These are phyloP conservation scores for Trametes cinnabarina DNA, from an alignment of 768 basidiomycete species.

Conservation along the genomic window DNA sequence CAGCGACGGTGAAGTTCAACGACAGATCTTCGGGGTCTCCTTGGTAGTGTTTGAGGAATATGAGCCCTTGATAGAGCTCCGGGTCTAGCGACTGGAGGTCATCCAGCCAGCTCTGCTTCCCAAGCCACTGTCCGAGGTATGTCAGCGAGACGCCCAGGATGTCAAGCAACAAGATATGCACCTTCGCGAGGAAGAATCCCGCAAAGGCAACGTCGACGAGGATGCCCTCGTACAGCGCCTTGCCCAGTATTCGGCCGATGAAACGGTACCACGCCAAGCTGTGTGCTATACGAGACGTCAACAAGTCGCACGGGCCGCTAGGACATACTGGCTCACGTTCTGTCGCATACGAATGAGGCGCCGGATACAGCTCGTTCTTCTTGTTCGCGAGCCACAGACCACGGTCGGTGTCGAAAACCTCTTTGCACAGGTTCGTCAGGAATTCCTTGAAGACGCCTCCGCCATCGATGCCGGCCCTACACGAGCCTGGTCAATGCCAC, in stretches of 20 bases:
- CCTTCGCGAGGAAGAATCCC: conserved; percentile 90
- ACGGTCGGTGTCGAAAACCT: conserved; percentile 92
- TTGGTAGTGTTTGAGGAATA: conserved; percentile 89
- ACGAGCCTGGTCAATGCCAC: conserved; percentile 8
- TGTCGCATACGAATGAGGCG: conserved; percentile 87
- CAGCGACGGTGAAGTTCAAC: conserved; percentile 83
- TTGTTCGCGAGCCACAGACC: conserved; percentile 91
- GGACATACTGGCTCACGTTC: conserved; percentile 55
- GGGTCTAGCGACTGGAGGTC: conserved; percentile 90
- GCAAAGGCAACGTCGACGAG: conserved; percentile 94
- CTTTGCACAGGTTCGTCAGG: conserved; percentile 86
- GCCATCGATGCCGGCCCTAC: conserved; percentile 88
- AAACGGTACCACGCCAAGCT: conserved; percentile 91
- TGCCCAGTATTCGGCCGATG: conserved; percentile 91
- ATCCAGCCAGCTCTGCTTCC: conserved; percentile 87
- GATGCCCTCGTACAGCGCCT: conserved; percentile 96
- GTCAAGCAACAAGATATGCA: conserved; percentile 26
- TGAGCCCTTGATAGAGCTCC: conserved; percentile 87
- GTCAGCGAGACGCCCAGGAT: neutral
- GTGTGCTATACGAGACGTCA: conserved; percentile 48
- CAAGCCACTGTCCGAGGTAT: conserved; percentile 67
- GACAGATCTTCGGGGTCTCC: conserved; percentile 86
- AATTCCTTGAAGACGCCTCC: conserved; percentile 99
- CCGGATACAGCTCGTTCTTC: conserved; percentile 94
- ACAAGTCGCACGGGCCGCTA: neutral